Evolutionary conservation across 108 stramenopile genomes (phyloP).

Genomic region (Nannochloropsis salina): DNA sequence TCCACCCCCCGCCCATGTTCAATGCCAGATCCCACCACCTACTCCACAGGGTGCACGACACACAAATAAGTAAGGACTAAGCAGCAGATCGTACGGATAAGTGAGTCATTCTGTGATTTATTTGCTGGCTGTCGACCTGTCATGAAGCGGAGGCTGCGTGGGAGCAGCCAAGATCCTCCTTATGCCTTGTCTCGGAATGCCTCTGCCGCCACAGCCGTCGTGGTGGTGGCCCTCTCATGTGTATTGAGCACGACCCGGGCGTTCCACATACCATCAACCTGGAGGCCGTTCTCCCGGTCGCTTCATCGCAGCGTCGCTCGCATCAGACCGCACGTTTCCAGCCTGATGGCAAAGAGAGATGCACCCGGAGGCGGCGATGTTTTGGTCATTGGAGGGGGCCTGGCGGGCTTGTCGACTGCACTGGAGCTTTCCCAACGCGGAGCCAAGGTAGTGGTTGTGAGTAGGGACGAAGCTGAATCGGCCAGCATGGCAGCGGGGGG

Average conservation of each 20-base stretch:
- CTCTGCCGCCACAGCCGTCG: neutral
- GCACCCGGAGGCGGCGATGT: slow-evolving; percentile 25
- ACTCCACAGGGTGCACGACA: too few relatives aligned
- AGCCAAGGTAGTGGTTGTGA: slow-evolving; percentile 42
- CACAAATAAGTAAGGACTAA: too few relatives aligned
- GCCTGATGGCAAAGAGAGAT: neutral
- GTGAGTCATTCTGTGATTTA: neutral
- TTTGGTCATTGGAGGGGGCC: slow-evolving; percentile 46
- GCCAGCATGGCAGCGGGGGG: slow-evolving; percentile 52
- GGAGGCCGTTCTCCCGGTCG: neutral
- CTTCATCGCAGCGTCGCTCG: neutral
- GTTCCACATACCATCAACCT: neutral
- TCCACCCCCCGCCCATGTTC: neutral
- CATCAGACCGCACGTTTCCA: neutral
- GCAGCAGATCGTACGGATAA: too few relatives aligned
- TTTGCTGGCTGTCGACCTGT: neutral
- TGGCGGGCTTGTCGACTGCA: slow-evolving; percentile 46
- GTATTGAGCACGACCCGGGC: neutral
- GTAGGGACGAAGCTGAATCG: slow-evolving; percentile 37
- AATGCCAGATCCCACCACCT: neutral
- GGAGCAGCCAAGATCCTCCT: neutral
- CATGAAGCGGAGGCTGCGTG: neutral
- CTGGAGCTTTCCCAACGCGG: slow-evolving; percentile 46
- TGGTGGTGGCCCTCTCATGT: neutral
- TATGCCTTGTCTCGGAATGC: neutral